A percentile compares a stretch with the other conserved stretches of the same genome.
Conservation (phyloP, 257 asterid genomes). For the Scutellaria minor region DNA sequence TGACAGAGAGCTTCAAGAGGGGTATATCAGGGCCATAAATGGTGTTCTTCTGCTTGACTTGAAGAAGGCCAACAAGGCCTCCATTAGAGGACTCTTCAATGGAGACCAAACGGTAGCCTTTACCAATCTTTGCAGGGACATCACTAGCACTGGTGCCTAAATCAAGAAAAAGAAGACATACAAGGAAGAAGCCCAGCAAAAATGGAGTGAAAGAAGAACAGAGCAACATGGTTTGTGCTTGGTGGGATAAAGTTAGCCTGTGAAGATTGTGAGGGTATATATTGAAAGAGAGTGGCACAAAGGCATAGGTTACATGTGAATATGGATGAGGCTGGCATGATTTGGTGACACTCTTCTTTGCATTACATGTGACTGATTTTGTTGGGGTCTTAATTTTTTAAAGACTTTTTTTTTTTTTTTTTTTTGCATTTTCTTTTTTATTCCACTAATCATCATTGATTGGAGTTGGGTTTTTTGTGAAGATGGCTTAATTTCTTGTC, state of each 20-base stretch:
- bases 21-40: conserved; percentile 89
- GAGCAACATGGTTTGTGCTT: conserved; percentile 28
- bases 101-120: conserved; percentile 81
- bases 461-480: conserved; percentile 4
- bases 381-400: conserved; percentile 38
- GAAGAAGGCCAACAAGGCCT: conserved; percentile 80
- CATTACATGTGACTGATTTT: conserved; percentile 48
- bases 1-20: conserved; percentile 78
- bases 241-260: background rate
- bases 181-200: conserved; percentile 32
- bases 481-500: conserved; percentile 40
- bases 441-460: conserved; percentile 15
- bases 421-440: background rate
- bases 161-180: conserved; percentile 34
- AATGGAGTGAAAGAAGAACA: conserved; percentile 32
- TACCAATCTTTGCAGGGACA: conserved; percentile 60
- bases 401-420: background rate
- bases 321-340: conserved; percentile 34
- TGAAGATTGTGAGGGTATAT: conserved; percentile 30
- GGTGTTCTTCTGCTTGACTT: conserved; percentile 67
- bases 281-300: conserved; percentile 32
- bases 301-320: conserved; percentile 44
- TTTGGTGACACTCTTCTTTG: conserved; percentile 9
- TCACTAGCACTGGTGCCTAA: conserved; percentile 33
- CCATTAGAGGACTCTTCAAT: conserved; percentile 69